Evolutionary conservation across 2,329 filamentous ascomycete species (phyloP).

Genomic region (Elsinoe perseae): DNA sequence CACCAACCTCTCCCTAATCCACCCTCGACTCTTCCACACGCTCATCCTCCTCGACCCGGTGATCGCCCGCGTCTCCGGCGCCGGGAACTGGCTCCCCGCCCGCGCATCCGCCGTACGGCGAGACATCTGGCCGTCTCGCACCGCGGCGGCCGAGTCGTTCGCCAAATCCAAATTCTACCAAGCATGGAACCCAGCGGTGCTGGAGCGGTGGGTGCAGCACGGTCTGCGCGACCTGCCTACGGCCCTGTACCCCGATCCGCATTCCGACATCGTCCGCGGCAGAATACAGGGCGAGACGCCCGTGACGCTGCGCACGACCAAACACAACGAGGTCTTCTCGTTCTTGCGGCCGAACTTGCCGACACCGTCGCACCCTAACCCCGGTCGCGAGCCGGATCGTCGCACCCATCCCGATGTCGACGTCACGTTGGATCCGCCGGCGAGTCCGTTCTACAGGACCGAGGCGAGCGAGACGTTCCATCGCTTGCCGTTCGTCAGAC

Average conservation of each 20-base stretch:
- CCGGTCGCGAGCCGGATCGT: constrained; percentile 30
- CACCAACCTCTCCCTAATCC: constrained; percentile 62
- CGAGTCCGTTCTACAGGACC: constrained; percentile 57
- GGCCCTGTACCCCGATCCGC: constrained; percentile 42
- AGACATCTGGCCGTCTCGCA: constrained; percentile 72
- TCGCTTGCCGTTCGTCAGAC: constrained; percentile 54
- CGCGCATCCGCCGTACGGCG: constrained; percentile 63
- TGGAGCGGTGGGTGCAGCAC: constrained; percentile 63
- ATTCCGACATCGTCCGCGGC: background rate
- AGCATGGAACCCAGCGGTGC: constrained; percentile 71
- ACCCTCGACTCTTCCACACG: constrained; percentile 70
- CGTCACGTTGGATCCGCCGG: constrained; percentile 27
- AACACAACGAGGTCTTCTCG: constrained; percentile 80
- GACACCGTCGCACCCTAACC: constrained; percentile 21
- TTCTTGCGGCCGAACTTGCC: constrained; percentile 57
- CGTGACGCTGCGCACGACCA: constrained; percentile 71
- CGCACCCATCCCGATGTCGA: constrained; percentile 39
- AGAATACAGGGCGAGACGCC: constrained; percentile 29
- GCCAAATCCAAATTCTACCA: constrained; percentile 66
- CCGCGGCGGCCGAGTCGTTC: constrained; percentile 60
- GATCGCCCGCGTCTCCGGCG: constrained; percentile 47
- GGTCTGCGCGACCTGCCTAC: constrained; percentile 72
- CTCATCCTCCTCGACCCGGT: constrained; percentile 81
- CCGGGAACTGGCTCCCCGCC: constrained; percentile 30
- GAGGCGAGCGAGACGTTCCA: constrained; percentile 52